phyloP scores from a whole-genome alignment of 2,329 filamentous ascomycete genomes.

The Seiridium cupressi region DNA sequence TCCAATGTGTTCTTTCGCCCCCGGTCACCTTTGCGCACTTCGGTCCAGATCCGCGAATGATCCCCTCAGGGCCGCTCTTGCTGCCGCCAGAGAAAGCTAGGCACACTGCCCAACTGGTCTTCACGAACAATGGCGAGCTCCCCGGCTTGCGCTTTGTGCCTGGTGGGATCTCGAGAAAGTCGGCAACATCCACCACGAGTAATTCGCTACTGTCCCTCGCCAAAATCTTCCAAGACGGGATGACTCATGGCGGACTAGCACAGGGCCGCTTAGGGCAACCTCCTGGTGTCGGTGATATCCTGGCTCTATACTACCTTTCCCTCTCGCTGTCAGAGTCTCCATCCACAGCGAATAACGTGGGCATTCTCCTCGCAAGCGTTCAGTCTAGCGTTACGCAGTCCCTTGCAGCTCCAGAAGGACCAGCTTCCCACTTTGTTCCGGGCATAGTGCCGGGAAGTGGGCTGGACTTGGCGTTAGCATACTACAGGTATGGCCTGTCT shows the following conservation, averaged over 20 bases:
- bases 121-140: slow-evolving; percentile 70
- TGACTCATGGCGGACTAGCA: slow-evolving; percentile 68
- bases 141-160: slow-evolving; percentile 75
- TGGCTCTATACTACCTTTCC: slow-evolving; percentile 93
- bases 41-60: slow-evolving; percentile 26
- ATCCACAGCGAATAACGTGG: slow-evolving; percentile 97
- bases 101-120: slow-evolving; percentile 79
- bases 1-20: slow-evolving; percentile 67
- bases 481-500: slow-evolving; percentile 91
- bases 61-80: slow-evolving; percentile 64
- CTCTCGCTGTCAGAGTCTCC: slow-evolving; percentile 92
- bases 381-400: slow-evolving; percentile 51
- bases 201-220: slow-evolving; percentile 92
- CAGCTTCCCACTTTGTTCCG: slow-evolving; percentile 55
- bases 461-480: slow-evolving; percentile 81
- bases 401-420: slow-evolving; percentile 24
- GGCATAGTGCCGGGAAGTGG: slow-evolving; percentile 85
- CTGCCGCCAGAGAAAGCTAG: slow-evolving; percentile 81
- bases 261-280: slow-evolving; percentile 57
- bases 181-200: slow-evolving; percentile 88
- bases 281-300: slow-evolving; percentile 83
- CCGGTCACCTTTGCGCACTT: slow-evolving; percentile 29
- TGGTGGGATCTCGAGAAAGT: slow-evolving; percentile 69
- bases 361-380: slow-evolving; percentile 91
- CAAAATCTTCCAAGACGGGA: slow-evolving; percentile 96